Percentiles rank a stretch among this genome's conserved stretches.
Conservation (phyloP, 169 alveolate species). For the Plasmodium reichenowi region DNA sequence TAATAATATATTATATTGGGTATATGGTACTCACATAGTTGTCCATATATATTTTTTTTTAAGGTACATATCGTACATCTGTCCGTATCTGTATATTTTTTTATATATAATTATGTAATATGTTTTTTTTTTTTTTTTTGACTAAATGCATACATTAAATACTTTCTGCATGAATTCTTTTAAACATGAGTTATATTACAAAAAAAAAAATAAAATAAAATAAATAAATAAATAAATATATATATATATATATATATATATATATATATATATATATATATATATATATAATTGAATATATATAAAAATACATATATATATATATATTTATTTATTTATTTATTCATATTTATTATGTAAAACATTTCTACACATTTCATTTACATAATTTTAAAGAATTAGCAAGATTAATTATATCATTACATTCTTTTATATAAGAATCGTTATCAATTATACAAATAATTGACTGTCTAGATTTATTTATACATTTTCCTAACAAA, state of each 20-base stretch:
- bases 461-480: slow-evolving; percentile 49
- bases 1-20: too few relatives aligned
- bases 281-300: slow-evolving; percentile 1
- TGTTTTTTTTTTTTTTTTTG: too few relatives aligned
- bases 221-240: neutral
- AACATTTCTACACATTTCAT: neutral
- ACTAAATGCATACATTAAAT: too few relatives aligned
- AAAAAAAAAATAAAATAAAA: neutral
- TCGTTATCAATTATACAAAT: slow-evolving; percentile 61
- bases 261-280: slow-evolving; percentile 1
- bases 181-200: too few relatives aligned
- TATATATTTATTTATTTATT: neutral
- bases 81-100: too few relatives aligned
- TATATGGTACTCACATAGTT: too few relatives aligned
- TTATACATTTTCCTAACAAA: slow-evolving; percentile 54
- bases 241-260: neutral
- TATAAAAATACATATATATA: neutral
- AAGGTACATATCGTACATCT: too few relatives aligned
- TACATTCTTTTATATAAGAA: slow-evolving; percentile 61
- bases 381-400: slow-evolving; percentile 22
- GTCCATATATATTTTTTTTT: too few relatives aligned
- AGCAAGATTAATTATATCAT: slow-evolving; percentile 38
- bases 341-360: too few relatives aligned
- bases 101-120: too few relatives aligned
- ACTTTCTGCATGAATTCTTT: too few relatives aligned